phyloP scores from a whole-genome alignment of 768 basidiomycete genomes.

The Naganishia randhawae region DNA sequence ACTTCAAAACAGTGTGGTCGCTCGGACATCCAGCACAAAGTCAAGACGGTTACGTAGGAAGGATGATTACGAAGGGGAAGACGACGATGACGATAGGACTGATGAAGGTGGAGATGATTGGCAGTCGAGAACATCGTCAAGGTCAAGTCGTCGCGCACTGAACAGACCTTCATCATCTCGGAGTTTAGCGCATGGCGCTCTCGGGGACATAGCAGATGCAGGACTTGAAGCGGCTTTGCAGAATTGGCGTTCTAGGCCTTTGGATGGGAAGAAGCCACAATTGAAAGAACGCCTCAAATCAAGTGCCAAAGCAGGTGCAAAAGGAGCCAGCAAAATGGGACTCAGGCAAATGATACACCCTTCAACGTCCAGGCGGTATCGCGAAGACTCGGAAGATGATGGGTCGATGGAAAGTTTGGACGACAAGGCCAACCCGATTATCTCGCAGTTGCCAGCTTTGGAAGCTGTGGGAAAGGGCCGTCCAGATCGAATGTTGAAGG shows the following conservation, averaged over 20 bases:
- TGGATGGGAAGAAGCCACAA: background rate
- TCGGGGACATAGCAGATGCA: background rate
- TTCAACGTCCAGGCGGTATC: background rate
- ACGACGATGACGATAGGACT: background rate
- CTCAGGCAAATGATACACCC: background rate
- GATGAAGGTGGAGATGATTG: background rate
- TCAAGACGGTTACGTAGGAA: background rate
- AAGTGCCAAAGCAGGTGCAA: slow-evolving; percentile 1
- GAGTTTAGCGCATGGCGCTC: background rate
- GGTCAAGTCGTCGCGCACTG: background rate
- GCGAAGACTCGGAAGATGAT: background rate
- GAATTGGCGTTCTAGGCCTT: background rate
- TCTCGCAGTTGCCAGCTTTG: background rate
- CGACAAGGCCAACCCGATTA: background rate
- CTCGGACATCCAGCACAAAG: background rate
- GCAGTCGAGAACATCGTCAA: background rate
- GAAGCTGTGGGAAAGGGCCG: background rate
- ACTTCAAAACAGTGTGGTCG: background rate
- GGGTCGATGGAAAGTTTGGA: background rate
- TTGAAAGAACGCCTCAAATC: slow-evolving; percentile 5
- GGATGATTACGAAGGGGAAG: background rate
- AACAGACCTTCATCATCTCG: background rate
- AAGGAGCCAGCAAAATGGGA: background rate
- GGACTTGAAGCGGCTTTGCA: background rate
- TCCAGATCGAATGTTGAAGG: background rate